These are phyloP conservation scores for Agrostemma githago DNA, from an alignment of 148 eudicot genomes.

Conservation along the genomic window DNA sequence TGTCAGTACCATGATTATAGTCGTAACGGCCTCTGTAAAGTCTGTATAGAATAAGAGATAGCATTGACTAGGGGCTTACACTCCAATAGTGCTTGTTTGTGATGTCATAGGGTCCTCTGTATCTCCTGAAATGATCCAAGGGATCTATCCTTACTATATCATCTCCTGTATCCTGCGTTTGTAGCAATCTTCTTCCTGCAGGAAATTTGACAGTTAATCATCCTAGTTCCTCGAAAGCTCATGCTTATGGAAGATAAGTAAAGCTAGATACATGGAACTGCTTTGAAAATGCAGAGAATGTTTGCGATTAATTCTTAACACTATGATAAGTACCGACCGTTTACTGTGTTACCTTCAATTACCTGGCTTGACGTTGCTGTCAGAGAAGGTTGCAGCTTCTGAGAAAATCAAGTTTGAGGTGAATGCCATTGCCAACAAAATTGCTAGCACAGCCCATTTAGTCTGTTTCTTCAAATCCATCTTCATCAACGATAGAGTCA, in stretches of 20 bases:
- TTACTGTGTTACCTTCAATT: background rate
- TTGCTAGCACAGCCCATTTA: conserved; percentile 6
- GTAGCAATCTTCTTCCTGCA: conserved; percentile 32
- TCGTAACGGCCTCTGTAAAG: too few species aligned
- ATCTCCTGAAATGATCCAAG: conserved; percentile 45
- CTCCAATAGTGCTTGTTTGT: conserved; percentile 75
- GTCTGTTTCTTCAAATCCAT: conserved; percentile 8
- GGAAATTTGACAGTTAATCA: background rate
- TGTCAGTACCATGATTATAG: background rate
- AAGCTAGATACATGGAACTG: background rate
- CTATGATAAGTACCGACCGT: background rate
- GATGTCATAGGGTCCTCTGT: conserved; percentile 65
- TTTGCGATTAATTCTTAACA: background rate
- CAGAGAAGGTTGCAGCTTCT: conserved; percentile 12
- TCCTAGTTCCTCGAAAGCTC: too few species aligned
- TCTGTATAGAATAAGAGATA: background rate
- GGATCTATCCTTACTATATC: conserved; percentile 63
- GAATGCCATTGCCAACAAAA: conserved; percentile 10
- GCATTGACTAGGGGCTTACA: conserved; percentile 35
- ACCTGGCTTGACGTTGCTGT: conserved; percentile 16
- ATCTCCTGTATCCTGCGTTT: conserved; percentile 27
- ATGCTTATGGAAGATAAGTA: too few species aligned
- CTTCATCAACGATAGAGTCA: background rate
- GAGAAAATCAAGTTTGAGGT: conserved; percentile 21
- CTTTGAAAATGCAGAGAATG: background rate